These are phyloP conservation scores for Aechmea fasciata DNA, from an alignment of 176 grass and related monocot species.

Conservation along the genomic window DNA sequence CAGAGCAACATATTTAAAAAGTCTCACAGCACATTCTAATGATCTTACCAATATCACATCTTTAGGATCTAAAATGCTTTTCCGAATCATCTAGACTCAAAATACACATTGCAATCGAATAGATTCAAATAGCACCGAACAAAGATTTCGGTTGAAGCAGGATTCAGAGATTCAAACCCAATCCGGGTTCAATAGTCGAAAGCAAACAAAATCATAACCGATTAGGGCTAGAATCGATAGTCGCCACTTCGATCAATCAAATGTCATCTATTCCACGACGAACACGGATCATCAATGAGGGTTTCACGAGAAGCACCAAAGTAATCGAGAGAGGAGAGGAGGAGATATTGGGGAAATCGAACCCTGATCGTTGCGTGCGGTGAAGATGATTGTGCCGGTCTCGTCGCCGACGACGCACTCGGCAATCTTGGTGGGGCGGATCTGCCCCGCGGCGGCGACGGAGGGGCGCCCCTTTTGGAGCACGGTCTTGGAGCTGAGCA, in stretches of 20 bases:
- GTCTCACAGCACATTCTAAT: background rate
- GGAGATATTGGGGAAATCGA: background rate
- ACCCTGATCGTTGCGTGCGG: slow-evolving; percentile 44
- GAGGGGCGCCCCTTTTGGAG: slow-evolving; percentile 26
- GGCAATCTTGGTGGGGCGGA: slow-evolving; percentile 22
- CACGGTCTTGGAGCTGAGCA: slow-evolving; percentile 28
- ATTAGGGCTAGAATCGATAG: background rate
- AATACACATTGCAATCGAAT: background rate
- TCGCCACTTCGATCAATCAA: background rate
- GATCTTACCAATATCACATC: background rate
- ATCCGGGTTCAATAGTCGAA: no score
- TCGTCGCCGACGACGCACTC: slow-evolving; percentile 49
- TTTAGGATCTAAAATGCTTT: background rate
- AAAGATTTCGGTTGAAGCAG: no score
- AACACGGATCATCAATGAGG: background rate
- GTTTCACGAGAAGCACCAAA: background rate
- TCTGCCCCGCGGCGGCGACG: background rate
- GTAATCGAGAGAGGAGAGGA: background rate
- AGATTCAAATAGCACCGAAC: no score
- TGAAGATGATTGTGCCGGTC: slow-evolving; percentile 43
- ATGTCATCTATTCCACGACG: background rate
- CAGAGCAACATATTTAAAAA: no score
- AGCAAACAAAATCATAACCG: no score
- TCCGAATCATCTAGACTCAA: background rate
- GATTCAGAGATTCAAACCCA: no score